phyloP scores from a whole-genome alignment of 495 filamentous ascomycete genomes.

The Aspergillus coremiiformis region DNA sequence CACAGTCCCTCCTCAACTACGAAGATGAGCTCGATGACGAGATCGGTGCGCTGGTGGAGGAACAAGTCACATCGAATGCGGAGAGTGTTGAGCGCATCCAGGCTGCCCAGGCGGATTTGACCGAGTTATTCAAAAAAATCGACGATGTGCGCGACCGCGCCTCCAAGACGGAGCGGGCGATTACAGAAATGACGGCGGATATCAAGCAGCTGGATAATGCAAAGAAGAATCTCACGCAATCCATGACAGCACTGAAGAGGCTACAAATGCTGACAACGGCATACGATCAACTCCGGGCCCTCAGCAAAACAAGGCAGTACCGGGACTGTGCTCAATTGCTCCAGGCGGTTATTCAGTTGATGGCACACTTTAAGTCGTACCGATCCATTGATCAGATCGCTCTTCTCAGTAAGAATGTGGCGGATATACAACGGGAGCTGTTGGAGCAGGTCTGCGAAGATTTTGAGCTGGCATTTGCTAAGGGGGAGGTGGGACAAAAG shows the following conservation, averaged over 20 bases:
- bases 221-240: slow-evolving; percentile 91
- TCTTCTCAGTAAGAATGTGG: slow-evolving; percentile 83
- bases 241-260: slow-evolving; percentile 96
- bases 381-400: slow-evolving; percentile 97
- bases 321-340: slow-evolving; percentile 92
- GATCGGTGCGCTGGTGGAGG: slow-evolving; percentile 67
- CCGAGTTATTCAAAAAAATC: slow-evolving; percentile 88
- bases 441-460: slow-evolving; percentile 97
- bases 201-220: slow-evolving; percentile 97
- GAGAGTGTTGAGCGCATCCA: slow-evolving; percentile 86
- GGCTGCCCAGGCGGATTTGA: slow-evolving; percentile 80
- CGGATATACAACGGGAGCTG: slow-evolving; percentile 87
- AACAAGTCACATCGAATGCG: slow-evolving; percentile 78
- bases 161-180: slow-evolving; percentile 85
- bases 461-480: slow-evolving; percentile 92
- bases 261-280: slow-evolving; percentile 98
- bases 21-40: slow-evolving; percentile 79
- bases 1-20: slow-evolving; percentile 61
- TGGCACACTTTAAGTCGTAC: slow-evolving; percentile 98
- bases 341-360: slow-evolving; percentile 93
- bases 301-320: slow-evolving; percentile 84
- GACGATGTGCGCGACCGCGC: slow-evolving; percentile 88
- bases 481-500: slow-evolving; percentile 67
- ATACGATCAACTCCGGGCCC: slow-evolving; percentile 85
- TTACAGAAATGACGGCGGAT: slow-evolving; percentile 98